Base-by-base conservation (phyloP, 306 rosid species). In the Vicia faba region DNA sequence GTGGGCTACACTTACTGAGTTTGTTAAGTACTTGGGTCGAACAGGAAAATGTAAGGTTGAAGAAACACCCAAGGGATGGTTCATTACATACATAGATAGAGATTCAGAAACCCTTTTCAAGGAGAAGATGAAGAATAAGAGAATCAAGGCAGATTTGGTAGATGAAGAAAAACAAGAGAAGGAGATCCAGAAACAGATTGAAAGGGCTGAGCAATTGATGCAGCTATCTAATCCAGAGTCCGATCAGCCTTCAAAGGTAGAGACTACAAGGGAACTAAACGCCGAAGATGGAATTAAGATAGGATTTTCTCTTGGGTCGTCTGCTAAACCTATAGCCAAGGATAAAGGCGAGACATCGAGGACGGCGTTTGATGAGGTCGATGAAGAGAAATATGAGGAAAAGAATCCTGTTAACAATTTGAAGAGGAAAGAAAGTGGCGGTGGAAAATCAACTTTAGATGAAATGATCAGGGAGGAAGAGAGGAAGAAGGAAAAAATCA, bases 1-100 rank as follows among this genome's bases (percentile, higher is more conserved):
- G 74, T 92, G 96, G 98, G 88, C 88, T 13, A 89, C 93, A 0
- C 84, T 92, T 29, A 92, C 96, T 1, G 91, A 92, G 63, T 92
- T 92, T 68, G 81, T 92, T 29, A 92, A 92, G 84, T 64, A 92
- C 75, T 81, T 92, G 82, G 96, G 98, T 63, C 79, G 83, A 66
- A 86, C 81, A 3, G 91, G 96, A 8, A 82, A 89, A 75, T 92
- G 98, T 50, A 89, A 89, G 77, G 96, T 92, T 20, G 96, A 92
- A 33, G 98, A 92, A 78, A 89, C 98, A 19, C 89, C 91, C n/a
- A 92, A 92, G 74, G 70, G 96, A 66, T 87, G 98, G 96, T 89
- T 92, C 71, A 87, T 92, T n/a, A 92, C 93, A 2, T 92, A 92
- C 28, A 86, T 92, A 10, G 93, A 87, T 59, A 72, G 86, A 61